Conservation (phyloP, 164 flowering plant species). For the Echeveria elegans region DNA sequence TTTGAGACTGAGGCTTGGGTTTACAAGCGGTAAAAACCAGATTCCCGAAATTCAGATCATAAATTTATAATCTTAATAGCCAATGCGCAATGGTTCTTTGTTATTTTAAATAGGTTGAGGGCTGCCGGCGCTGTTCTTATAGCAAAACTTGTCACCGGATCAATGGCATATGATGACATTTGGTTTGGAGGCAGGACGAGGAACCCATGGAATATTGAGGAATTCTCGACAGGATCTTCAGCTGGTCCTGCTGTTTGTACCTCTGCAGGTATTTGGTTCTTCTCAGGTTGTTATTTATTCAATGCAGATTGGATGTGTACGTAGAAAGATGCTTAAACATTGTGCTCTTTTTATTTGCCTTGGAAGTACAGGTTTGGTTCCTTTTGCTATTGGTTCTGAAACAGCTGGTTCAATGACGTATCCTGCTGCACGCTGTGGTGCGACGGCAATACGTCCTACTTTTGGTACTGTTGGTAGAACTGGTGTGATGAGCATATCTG, state of each 20-base stretch:
- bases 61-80: not conserved
- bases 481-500: conserved; percentile 90
- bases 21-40: conserved; percentile 53
- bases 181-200: conserved; percentile 97
- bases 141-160: conserved; percentile 86
- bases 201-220: conserved; percentile 95
- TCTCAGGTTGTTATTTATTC: not conserved
- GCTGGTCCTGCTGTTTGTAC: conserved; percentile 92
- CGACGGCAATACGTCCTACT: conserved; percentile 83
- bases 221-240: conserved; percentile 87
- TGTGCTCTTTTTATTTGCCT: conserved; percentile 1
- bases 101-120: conserved; percentile 37
- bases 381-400: conserved; percentile 97
- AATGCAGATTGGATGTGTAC: not conserved
- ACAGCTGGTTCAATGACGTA: conserved; percentile 84
- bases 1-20: conserved; percentile 90
- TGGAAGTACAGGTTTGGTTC: conserved; percentile 62
- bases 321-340: not conserved
- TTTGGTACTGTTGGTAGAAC: conserved; percentile 84
- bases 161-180: conserved; percentile 88
- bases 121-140: conserved; percentile 84
- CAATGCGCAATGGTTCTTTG: not conserved
- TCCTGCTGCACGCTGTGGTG: conserved; percentile 92
- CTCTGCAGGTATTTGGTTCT: conserved; percentile 59
- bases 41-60: not conserved